Conservation (phyloP, 768 basidiomycete genomes). For the Pholiota conissans region DNA sequence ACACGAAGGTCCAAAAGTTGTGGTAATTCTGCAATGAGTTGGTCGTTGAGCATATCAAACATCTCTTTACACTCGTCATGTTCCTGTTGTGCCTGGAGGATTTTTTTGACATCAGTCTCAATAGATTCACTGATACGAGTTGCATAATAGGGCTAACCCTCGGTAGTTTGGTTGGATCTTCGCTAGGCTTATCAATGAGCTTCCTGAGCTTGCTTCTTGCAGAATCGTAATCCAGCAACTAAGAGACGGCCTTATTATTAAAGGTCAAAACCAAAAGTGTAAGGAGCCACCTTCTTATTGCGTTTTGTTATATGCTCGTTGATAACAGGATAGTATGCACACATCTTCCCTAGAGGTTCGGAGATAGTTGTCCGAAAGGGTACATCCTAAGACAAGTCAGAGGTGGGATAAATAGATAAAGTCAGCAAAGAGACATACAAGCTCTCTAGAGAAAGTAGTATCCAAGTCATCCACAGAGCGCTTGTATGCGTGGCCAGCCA, state of each 20-base stretch:
- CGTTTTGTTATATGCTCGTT: slow-evolving; percentile 94
- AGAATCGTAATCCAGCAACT: slow-evolving; percentile 96
- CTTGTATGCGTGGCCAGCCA: slow-evolving; percentile 97
- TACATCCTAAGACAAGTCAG: slow-evolving; percentile 59
- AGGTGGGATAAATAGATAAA: background rate
- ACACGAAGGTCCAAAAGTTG: slow-evolving; percentile 93
- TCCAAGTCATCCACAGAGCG: slow-evolving; percentile 94
- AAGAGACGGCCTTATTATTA: slow-evolving; percentile 1
- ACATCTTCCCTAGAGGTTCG: slow-evolving; percentile 96
- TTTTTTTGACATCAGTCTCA: background rate
- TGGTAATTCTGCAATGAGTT: slow-evolving; percentile 88
- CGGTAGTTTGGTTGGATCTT: slow-evolving; percentile 90
- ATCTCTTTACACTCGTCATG: slow-evolving; percentile 93
- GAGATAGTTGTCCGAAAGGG: slow-evolving; percentile 94
- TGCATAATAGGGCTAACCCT: slow-evolving; percentile 56
- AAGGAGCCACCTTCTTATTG: slow-evolving; percentile 81
- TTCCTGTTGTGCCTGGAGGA: slow-evolving; percentile 88
- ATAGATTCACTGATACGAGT: background rate
- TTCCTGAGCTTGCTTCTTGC: slow-evolving; percentile 90
- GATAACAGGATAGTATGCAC: slow-evolving; percentile 89
- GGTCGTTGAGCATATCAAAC: slow-evolving; percentile 90
- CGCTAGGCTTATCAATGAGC: slow-evolving; percentile 86
- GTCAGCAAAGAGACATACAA: slow-evolving; percentile 51
- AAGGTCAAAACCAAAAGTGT: background rate
- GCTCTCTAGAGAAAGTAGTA: slow-evolving; percentile 75